Conservation (phyloP, 352 stramenopile species). For the Pythium aphanidermatum region DNA sequence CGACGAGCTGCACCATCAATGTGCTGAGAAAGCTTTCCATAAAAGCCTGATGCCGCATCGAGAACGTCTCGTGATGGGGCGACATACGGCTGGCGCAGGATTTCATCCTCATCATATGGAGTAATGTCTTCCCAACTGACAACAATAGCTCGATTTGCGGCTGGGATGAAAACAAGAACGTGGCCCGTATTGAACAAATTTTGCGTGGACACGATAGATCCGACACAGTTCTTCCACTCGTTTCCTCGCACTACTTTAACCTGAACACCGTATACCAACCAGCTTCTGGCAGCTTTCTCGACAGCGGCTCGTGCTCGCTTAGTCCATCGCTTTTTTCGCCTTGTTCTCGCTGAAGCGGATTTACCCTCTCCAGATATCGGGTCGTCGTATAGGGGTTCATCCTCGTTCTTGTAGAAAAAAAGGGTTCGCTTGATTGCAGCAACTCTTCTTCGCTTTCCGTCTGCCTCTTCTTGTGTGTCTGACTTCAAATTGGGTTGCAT, state of each 20-base stretch:
- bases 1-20: slow-evolving; percentile 24
- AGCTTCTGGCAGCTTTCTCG: slow-evolving; percentile 33
- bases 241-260: slow-evolving; percentile 40
- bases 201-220: slow-evolving; percentile 53
- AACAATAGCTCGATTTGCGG: slow-evolving; percentile 49
- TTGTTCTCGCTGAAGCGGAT: slow-evolving; percentile 5
- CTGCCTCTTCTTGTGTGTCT: slow-evolving; percentile 48
- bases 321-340: slow-evolving; percentile 41
- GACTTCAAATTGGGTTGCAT: slow-evolving; percentile 31
- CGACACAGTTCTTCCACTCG: slow-evolving; percentile 39
- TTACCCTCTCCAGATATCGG: background rate
- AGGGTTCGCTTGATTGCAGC: slow-evolving; percentile 40
- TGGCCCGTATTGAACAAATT: slow-evolving; percentile 52
- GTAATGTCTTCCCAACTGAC: slow-evolving; percentile 48
- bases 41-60: slow-evolving; percentile 34
- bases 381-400: slow-evolving; percentile 3
- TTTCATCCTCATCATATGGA: slow-evolving; percentile 38
- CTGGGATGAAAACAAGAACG: slow-evolving; percentile 52
- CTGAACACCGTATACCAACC: slow-evolving; percentile 42
- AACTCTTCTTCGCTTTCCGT: slow-evolving; percentile 23
- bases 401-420: slow-evolving; percentile 28
- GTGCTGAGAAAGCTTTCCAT: slow-evolving; percentile 26
- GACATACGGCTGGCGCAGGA: slow-evolving; percentile 35
- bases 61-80: slow-evolving; percentile 20
- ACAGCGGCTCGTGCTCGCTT: slow-evolving; percentile 27